Evolutionary conservation across 805 yeast genomes (phyloP).

Genomic region (Candida sphagnicola): DNA sequence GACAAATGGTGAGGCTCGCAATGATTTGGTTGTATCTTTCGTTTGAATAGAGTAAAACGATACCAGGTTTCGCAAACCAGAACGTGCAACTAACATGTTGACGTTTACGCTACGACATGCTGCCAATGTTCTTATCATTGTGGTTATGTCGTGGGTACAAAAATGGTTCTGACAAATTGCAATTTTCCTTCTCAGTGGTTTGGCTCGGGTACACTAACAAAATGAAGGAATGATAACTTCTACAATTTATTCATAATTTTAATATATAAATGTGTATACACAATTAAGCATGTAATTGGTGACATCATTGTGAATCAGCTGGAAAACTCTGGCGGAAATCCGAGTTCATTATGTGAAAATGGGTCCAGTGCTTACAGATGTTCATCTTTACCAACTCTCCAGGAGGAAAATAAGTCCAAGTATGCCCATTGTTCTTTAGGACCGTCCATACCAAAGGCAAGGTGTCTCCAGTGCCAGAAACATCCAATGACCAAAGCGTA

Average conservation of each 20-base stretch:
- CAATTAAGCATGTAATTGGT: no score
- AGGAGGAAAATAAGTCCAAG: conserved; percentile 35
- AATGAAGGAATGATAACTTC: no score
- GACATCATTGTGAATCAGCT: no score
- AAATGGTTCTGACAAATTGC: no score
- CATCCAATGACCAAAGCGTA: conserved; percentile 32
- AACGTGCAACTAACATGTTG: background rate
- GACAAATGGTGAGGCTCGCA: conserved; percentile 27
- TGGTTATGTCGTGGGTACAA: no score
- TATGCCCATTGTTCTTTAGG: conserved; percentile 36
- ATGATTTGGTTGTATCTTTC: conserved; percentile 10
- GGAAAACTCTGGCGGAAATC: no score
- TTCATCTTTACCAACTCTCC: conserved; percentile 41
- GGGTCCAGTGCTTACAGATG: conserved; percentile 15
- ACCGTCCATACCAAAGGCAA: conserved; percentile 44
- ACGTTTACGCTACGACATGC: background rate
- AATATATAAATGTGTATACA: no score
- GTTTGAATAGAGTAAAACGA: conserved; percentile 1
- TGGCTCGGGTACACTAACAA: no score
- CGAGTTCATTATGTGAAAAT: background rate
- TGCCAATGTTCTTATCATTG: background rate
- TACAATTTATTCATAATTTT: no score
- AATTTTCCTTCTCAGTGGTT: no score
- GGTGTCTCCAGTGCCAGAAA: conserved; percentile 41
- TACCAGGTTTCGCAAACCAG: background rate